These are phyloP conservation scores for Acanthamoeba culbertsoni DNA, from an alignment of 208 protist genomes.

Conservation along the genomic window DNA sequence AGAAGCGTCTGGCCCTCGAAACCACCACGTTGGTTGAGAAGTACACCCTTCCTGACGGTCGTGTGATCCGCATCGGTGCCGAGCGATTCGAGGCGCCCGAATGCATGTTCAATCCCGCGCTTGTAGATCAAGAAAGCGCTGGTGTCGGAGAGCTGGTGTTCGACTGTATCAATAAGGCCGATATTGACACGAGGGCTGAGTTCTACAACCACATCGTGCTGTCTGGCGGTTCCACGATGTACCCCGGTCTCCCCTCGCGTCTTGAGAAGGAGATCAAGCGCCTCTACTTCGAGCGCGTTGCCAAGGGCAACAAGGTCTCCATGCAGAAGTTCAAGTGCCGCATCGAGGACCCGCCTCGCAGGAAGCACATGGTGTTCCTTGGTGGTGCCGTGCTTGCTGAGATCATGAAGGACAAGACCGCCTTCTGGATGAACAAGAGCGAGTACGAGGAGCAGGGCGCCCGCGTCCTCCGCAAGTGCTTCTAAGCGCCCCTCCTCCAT, in stretches of 20 bases:
- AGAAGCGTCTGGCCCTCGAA: conserved; percentile 89
- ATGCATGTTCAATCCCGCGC: conserved; percentile 93
- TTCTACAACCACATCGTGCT: conserved; percentile 97
- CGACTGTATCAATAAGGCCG: conserved; percentile 90
- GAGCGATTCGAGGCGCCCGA: conserved; percentile 95
- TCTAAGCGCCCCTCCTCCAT: conserved; percentile 31
- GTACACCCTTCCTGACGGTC: conserved; percentile 93
- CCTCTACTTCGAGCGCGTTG: conserved; percentile 90
- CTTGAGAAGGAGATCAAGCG: conserved; percentile 93
- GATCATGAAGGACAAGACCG: conserved; percentile 89
- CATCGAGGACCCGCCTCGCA: conserved; percentile 94
- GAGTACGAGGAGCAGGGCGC: conserved; percentile 87
- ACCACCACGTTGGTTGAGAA: conserved; percentile 86
- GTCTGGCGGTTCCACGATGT: conserved; percentile 96
- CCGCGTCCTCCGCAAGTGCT: conserved; percentile 69
- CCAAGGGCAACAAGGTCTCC: conserved; percentile 86
- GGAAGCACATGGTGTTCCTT: conserved; percentile 97
- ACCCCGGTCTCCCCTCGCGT: conserved; percentile 93
- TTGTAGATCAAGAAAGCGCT: conserved; percentile 91
- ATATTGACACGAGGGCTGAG: conserved; percentile 86
- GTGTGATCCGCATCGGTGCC: conserved; percentile 88
- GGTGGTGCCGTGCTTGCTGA: conserved; percentile 95
- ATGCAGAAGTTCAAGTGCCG: conserved; percentile 89
- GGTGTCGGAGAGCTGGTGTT: conserved; percentile 92
- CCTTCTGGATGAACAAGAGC: conserved; percentile 88